These are phyloP conservation scores for Globisporangium emineosum DNA, from an alignment of 352 stramenopile genomes.

Conservation along the genomic window DNA sequence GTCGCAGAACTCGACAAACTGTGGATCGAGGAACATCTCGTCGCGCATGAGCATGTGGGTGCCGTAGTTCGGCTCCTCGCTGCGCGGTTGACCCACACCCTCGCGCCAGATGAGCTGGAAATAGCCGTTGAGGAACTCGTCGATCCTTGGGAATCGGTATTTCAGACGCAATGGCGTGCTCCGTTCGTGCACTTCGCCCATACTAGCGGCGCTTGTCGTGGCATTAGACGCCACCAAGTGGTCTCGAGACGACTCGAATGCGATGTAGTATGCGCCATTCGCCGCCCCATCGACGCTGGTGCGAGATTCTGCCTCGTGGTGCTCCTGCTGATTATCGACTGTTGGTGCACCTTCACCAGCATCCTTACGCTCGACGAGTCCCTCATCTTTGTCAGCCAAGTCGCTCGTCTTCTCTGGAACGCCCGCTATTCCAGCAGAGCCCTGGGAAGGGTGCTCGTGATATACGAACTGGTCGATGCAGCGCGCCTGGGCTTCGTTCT, in stretches of 20 bases:
- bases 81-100: conserved; percentile 36
- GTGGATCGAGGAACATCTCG: conserved; percentile 33
- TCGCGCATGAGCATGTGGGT: conserved; percentile 37
- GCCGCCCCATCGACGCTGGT: not conserved
- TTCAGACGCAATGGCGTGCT: conserved; percentile 33
- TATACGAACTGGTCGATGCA: conserved; percentile 16
- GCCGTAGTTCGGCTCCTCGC: conserved; percentile 54
- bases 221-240: conserved; percentile 24
- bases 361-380: not conserved
- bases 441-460: conserved; percentile 14
- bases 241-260: conserved; percentile 41
- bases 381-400: too few species aligned
- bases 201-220: conserved; percentile 13
- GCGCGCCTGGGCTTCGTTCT: conserved; percentile 25
- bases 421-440: too few species aligned
- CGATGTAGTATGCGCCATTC: conserved; percentile 32
- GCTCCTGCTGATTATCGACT: conserved; percentile 7
- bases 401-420: not conserved
- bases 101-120: conserved; percentile 66
- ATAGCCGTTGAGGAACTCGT: conserved; percentile 51
- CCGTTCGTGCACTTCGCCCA: conserved; percentile 42
- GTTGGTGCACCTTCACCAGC: not conserved
- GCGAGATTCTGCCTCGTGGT: conserved; percentile 7
- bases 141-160: conserved; percentile 40
- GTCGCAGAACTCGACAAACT: conserved; percentile 11